Conservation (phyloP, 257 asterid species). For the Scutellaria minor region DNA sequence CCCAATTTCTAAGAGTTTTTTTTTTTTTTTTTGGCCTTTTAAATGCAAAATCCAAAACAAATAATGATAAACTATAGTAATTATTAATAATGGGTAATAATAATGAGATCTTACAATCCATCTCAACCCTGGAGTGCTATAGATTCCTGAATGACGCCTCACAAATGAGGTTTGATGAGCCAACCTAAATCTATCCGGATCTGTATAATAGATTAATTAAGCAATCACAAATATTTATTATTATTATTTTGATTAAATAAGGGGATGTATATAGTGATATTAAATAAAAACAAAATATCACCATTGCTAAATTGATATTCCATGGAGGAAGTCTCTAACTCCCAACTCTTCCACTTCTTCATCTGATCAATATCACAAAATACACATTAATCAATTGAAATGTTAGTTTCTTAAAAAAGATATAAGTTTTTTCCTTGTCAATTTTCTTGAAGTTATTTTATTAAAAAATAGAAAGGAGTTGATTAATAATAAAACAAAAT, state of each 20-base stretch:
- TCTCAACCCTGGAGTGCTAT: conserved; percentile 50
- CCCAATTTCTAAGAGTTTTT: too few relatives aligned
- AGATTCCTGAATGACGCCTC: conserved; percentile 57
- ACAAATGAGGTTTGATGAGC: conserved; percentile 77
- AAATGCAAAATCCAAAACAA: not conserved
- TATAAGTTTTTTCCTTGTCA: too few relatives aligned
- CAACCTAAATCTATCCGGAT: conserved; percentile 63
- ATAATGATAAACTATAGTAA: not conserved
- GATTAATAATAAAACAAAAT: not conserved
- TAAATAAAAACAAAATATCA: conserved; percentile 20
- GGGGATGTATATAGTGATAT: not conserved
- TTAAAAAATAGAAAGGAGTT: too few relatives aligned
- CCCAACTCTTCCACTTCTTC: conserved; percentile 80
- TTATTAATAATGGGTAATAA: not conserved
- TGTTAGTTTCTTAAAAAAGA: too few relatives aligned
- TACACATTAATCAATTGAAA: too few relatives aligned
- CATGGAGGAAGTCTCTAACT: conserved; percentile 64
- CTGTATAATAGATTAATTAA: conserved; percentile 36
- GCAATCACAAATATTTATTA: not conserved
- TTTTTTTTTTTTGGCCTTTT: too few relatives aligned
- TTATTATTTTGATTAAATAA: too few relatives aligned
- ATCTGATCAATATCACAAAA: conserved; percentile 41
- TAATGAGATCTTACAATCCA: conserved; percentile 57
- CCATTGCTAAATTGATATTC: conserved; percentile 68
- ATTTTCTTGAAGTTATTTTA: too few relatives aligned